Conservation (phyloP, 805 yeast species). For the Saturnispora halmiae region DNA sequence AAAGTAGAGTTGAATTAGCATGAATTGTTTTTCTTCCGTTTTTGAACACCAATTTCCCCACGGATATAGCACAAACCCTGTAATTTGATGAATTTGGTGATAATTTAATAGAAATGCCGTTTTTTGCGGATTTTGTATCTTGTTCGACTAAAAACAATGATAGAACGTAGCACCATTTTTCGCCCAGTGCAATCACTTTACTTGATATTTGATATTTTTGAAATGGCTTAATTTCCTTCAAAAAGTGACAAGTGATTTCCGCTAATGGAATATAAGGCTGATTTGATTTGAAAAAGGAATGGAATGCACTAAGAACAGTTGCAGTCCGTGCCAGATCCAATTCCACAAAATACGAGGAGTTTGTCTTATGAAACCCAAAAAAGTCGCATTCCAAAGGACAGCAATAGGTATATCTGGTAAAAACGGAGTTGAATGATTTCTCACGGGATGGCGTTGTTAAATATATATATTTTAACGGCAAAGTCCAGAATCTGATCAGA, state of each 20-base stretch:
- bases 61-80: constrained; percentile 40
- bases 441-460: not conserved
- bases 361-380: constrained; percentile 72
- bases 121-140: no score
- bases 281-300: not conserved
- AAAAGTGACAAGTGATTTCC: constrained; percentile 55
- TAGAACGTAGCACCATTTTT: constrained; percentile 72
- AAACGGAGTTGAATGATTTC: constrained; percentile 8
- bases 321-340: constrained; percentile 71
- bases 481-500: constrained; percentile 33
- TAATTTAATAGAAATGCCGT: not conserved
- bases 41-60: constrained; percentile 79
- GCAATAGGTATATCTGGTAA: constrained; percentile 27
- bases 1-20: constrained; percentile 33
- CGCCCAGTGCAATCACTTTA: constrained; percentile 71
- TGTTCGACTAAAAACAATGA: constrained; percentile 48
- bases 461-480: not conserved
- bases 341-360: constrained; percentile 76
- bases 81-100: constrained; percentile 2
- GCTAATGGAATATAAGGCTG: constrained; percentile 74
- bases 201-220: constrained; percentile 46
- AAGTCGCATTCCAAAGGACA: constrained; percentile 78
- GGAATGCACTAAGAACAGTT: constrained; percentile 45
- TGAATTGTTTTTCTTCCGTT: constrained; percentile 64
- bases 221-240: constrained; percentile 66